A percentile compares a stretch with the other conserved stretches of the same genome.
These are phyloP conservation scores for Trichophyton equinum DNA, from an alignment of 2,329 filamentous ascomycete species.

Conservation along the genomic window DNA sequence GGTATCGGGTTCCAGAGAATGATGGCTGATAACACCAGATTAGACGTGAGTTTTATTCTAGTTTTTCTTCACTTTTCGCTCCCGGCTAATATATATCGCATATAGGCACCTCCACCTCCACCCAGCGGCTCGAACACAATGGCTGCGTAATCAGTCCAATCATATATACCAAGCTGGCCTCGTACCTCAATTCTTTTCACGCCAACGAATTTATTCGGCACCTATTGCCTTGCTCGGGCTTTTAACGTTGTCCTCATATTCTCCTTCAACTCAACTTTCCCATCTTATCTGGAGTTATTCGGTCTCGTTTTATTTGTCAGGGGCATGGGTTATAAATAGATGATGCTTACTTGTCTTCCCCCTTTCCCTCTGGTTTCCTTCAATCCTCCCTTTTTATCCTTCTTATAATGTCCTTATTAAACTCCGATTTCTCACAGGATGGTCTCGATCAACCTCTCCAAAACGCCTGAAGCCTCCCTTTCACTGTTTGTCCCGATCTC, in stretches of 20 bases:
- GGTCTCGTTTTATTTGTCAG: neutral
- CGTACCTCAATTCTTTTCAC: neutral
- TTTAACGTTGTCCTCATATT: neutral
- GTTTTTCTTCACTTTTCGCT: neutral
- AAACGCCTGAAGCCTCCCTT: neutral
- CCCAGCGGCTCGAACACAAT: neutral
- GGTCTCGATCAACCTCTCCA: neutral
- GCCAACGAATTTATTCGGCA: neutral
- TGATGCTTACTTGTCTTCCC: neutral
- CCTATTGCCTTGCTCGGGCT: neutral
- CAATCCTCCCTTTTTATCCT: neutral
- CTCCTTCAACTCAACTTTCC: neutral
- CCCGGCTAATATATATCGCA: neutral
- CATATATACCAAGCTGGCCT: neutral
- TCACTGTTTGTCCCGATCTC: neutral
- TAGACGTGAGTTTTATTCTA: slow-evolving; percentile 47
- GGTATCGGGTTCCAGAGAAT: slow-evolving; percentile 92
- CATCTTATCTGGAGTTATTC: slow-evolving; percentile 5
- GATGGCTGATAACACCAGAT: slow-evolving; percentile 77
- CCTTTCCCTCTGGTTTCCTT: neutral
- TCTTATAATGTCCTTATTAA: slow-evolving; percentile 1
- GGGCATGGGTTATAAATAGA: slow-evolving; percentile 3
- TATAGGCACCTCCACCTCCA: slow-evolving; percentile 2
- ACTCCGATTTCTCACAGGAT: neutral
- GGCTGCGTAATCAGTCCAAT: neutral